phyloP scores from a whole-genome alignment of 129 eudicot genomes.

The Flaveria ramosissima region DNA sequence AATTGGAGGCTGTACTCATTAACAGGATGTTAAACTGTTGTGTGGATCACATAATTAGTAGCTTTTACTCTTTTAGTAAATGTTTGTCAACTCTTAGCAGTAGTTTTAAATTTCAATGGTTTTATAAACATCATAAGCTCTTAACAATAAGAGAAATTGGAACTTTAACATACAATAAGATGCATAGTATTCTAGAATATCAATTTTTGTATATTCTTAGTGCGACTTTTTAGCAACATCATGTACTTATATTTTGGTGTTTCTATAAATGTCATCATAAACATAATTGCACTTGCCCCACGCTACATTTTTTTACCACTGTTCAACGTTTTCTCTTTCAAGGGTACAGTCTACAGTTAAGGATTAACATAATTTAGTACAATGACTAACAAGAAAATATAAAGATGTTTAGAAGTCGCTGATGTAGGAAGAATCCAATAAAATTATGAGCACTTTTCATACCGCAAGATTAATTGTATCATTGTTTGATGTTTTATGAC shows the following conservation, averaged over 20 bases:
- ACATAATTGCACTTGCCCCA: background rate
- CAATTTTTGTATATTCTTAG: background rate
- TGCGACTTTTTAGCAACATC: background rate
- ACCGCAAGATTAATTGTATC: background rate
- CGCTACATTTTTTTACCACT: background rate
- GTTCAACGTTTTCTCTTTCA: background rate
- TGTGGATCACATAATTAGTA: background rate
- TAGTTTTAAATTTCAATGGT: background rate
- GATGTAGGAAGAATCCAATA: background rate
- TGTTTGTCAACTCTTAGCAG: slow-evolving; percentile 12
- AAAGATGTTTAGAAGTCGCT: background rate
- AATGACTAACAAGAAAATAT: slow-evolving; percentile 4
- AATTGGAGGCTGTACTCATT: background rate
- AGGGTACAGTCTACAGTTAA: background rate
- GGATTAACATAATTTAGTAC: slow-evolving; percentile 13
- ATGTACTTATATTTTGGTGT: slow-evolving; percentile 13
- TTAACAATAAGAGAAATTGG: background rate
- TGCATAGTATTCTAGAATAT: background rate
- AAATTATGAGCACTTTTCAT: background rate
- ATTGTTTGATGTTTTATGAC: slow-evolving; percentile 12
- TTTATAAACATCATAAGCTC: background rate
- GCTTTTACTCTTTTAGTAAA: background rate
- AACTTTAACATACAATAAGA: slow-evolving; percentile 10
- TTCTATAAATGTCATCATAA: background rate
- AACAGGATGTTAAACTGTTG: background rate